A percentile compares a stretch with the other conserved stretches of the same genome.
These are phyloP conservation scores for Trypanosomatidae sp. DNA, from an alignment of 208 protist species.

Conservation along the genomic window DNA sequence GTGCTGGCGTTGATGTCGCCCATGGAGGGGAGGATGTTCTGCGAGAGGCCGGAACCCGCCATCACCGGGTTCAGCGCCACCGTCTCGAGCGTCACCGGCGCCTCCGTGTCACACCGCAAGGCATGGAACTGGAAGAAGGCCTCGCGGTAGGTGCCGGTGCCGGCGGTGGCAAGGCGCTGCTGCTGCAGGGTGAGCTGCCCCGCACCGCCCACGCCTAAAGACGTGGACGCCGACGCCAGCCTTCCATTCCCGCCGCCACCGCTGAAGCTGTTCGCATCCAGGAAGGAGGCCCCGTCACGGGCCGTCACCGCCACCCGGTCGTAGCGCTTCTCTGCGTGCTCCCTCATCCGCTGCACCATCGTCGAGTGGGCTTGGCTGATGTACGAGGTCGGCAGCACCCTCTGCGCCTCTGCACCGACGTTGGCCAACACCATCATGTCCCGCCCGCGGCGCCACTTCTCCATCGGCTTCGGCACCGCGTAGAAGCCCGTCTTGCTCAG, in stretches of 20 bases:
- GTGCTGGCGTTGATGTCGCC: too few species aligned
- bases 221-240: neutral
- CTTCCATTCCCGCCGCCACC: neutral
- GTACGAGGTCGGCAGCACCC: slow-evolving; percentile 44
- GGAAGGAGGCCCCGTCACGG: slow-evolving; percentile 21
- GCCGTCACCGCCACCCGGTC: slow-evolving; percentile 14
- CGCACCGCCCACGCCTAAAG: too few species aligned
- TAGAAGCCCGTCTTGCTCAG: slow-evolving; percentile 67
- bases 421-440: slow-evolving; percentile 68
- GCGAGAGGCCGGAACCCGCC: slow-evolving; percentile 8
- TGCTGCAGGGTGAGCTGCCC: slow-evolving; percentile 12
- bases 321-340: slow-evolving; percentile 47
- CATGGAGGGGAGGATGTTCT: too few species aligned
- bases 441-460: slow-evolving; percentile 61
- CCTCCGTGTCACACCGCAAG: slow-evolving; percentile 22
- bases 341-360: slow-evolving; percentile 33
- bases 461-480: slow-evolving; percentile 38
- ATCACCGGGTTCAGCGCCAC: slow-evolving; percentile 16
- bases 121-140: slow-evolving; percentile 32
- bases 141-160: slow-evolving; percentile 13
- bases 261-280: slow-evolving; percentile 26
- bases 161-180: slow-evolving; percentile 17
- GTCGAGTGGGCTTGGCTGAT: slow-evolving; percentile 49
- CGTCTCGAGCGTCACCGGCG: slow-evolving; percentile 29
- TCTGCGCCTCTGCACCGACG: slow-evolving; percentile 45